A percentile compares a stretch with the other conserved stretches of the same genome.
Conservation (phyloP, 768 basidiomycete genomes). For the Termitomyces sp. region DNA sequence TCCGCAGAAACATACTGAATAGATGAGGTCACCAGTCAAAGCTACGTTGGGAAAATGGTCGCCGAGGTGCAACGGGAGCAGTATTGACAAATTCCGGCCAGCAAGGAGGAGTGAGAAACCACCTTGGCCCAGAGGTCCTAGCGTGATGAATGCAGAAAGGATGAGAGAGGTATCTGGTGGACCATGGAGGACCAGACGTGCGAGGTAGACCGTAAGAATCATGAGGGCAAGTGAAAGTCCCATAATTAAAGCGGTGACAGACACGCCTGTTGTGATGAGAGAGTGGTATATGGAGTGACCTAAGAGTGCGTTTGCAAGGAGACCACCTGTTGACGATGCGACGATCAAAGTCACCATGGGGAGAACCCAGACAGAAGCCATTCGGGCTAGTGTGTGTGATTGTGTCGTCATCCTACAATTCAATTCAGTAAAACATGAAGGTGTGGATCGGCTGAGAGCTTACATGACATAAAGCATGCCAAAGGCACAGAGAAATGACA, state of each 20-base stretch:
- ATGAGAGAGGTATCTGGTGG: constrained; percentile 32
- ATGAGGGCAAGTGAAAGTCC: constrained; percentile 47
- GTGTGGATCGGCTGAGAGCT: not conserved
- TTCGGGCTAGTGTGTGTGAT: constrained; percentile 35
- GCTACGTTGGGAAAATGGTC: constrained; percentile 22
- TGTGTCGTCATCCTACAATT: constrained; percentile 46
- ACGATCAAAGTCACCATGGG: constrained; percentile 60
- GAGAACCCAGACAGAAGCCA: constrained; percentile 56
- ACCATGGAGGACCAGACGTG: constrained; percentile 43
- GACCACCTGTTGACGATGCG: constrained; percentile 49
- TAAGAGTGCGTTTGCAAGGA: constrained; percentile 38
- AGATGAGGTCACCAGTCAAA: constrained; percentile 34
- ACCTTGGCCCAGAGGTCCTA: constrained; percentile 57
- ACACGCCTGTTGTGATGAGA: constrained; percentile 41
- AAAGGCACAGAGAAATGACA: constrained; percentile 35
- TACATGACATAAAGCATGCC: constrained; percentile 18
- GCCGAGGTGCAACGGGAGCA: constrained; percentile 24
- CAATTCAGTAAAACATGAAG: not conserved
- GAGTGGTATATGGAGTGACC: constrained; percentile 30
- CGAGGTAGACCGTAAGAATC: constrained; percentile 48
- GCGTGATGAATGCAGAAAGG: constrained; percentile 46
- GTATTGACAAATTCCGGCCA: constrained; percentile 30
- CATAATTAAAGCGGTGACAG: constrained; percentile 21
- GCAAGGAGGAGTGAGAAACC: constrained; percentile 43
- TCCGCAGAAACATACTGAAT: constrained; percentile 36